Percentiles rank a stretch among this genome's conserved stretches.
phyloP scores from a whole-genome alignment of 345 rosid species.

The Syzygium oleosum region DNA sequence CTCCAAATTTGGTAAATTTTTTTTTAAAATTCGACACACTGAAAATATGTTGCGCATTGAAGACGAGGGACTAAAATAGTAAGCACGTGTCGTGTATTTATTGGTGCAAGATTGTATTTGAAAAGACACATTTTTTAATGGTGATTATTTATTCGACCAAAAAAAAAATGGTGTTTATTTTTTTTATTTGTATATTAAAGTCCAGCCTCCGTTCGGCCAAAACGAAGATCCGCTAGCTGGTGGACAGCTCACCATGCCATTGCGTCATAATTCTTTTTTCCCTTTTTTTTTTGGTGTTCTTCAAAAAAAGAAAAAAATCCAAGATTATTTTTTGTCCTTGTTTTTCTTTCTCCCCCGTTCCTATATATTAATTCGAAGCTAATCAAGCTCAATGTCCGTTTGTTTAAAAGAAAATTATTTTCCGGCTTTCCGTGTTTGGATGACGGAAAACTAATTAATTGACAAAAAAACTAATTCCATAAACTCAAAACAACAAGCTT shows the following conservation, averaged over 20 bases:
- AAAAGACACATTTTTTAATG: not conserved
- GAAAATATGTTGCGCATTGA: not conserved
- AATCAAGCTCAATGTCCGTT: not conserved
- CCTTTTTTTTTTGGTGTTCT: not conserved
- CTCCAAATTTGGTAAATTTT: not conserved
- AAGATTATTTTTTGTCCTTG: not conserved
- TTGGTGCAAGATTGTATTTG: not conserved
- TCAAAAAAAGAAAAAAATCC: not conserved
- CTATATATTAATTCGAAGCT: not conserved
- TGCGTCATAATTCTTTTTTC: not conserved
- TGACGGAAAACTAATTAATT: too few relatives aligned
- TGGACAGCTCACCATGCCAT: not conserved
- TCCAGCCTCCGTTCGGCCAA: not conserved
- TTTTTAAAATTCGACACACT: not conserved
- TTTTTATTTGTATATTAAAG: too few relatives aligned
- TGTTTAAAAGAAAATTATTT: too few relatives aligned
- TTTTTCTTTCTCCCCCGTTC: not conserved
- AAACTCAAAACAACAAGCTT: too few relatives aligned
- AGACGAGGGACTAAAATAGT: not conserved
- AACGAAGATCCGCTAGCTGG: not conserved
- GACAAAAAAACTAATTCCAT: too few relatives aligned
- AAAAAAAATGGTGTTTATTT: too few relatives aligned
- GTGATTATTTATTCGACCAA: too few relatives aligned
- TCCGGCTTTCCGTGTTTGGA: too few relatives aligned
- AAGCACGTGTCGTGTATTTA: not conserved